These are phyloP conservation scores for Tubosaeta sp. DNA, from an alignment of 768 basidiomycete species.

Conservation along the genomic window DNA sequence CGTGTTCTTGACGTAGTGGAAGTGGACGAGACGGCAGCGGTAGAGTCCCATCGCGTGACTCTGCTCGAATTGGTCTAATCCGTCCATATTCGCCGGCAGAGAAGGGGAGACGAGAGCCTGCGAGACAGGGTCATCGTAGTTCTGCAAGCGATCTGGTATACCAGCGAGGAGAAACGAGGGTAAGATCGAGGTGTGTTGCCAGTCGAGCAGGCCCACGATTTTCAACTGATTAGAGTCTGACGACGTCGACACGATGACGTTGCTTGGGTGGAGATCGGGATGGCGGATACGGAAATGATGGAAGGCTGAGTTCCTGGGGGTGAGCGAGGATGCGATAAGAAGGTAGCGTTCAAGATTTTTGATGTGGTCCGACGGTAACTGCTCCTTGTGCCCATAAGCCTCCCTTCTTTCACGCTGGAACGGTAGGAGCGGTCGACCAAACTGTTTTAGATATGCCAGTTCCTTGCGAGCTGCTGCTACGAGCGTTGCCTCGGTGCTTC, in stretches of 20 bases:
- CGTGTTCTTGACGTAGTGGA: too few relatives aligned
- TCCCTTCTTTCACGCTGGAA: not conserved
- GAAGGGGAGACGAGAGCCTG: not conserved
- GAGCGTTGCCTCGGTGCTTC: not conserved
- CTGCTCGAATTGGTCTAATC: not conserved
- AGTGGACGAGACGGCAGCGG: too few relatives aligned
- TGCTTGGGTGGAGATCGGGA: not conserved
- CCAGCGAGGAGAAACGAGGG: slow-evolving; percentile 48
- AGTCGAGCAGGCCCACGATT: not conserved
- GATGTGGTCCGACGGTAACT: not conserved
- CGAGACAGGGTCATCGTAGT: not conserved
- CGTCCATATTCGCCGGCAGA: not conserved
- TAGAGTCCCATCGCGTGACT: not conserved
- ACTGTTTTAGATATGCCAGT: not conserved
- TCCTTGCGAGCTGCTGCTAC: not conserved
- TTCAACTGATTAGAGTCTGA: not conserved
- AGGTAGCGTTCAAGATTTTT: not conserved
- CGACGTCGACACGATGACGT: not conserved
- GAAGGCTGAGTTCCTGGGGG: not conserved
- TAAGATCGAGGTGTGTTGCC: slow-evolving; percentile 31
- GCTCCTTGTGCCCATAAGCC: not conserved
- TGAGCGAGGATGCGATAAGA: not conserved
- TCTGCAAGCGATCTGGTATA: slow-evolving; percentile 2
- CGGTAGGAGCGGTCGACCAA: not conserved
- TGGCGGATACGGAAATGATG: not conserved